Evolutionary conservation across 2,329 filamentous ascomycete species (phyloP).

Genomic region (Hymenoscyphus occultus): DNA sequence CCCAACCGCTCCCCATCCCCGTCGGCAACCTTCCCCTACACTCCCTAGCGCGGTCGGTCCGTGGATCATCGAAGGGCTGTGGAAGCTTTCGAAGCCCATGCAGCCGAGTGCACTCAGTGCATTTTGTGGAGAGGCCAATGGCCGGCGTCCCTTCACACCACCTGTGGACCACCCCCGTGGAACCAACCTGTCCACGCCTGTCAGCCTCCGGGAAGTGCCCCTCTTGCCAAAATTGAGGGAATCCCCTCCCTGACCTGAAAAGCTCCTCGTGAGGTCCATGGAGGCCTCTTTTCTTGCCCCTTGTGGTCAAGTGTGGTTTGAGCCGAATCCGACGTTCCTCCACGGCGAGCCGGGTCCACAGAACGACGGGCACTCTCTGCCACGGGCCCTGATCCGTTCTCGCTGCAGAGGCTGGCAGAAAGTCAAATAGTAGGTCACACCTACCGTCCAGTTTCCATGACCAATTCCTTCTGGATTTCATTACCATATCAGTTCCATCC

Average conservation of each 20-base stretch:
- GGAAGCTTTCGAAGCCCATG: conserved; percentile 21
- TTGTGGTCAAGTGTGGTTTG: conserved; percentile 17
- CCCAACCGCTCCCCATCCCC: conserved; percentile 5
- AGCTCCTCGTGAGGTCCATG: conserved; percentile 5
- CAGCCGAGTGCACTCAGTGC: neutral
- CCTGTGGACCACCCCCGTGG: too few relatives aligned
- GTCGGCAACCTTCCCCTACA: conserved; percentile 4
- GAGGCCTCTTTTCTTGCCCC: conserved; percentile 20
- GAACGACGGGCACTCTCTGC: conserved; percentile 8
- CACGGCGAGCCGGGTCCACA: neutral
- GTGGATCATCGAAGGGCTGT: conserved; percentile 21
- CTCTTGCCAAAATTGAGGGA: neutral
- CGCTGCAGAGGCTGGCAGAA: conserved; percentile 24
- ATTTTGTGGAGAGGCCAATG: conserved; percentile 27
- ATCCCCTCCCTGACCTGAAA: neutral
- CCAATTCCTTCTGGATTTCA: conserved; percentile 28
- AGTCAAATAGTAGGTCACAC: conserved; percentile 30
- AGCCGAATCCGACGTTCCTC: conserved; percentile 5
- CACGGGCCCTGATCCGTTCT: conserved; percentile 17
- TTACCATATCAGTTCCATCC: conserved; percentile 24
- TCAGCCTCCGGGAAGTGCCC: conserved; percentile 1
- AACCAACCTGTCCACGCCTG: neutral
- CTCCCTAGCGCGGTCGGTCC: neutral
- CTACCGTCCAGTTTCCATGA: conserved; percentile 22
- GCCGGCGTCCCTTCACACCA: neutral